Evolutionary conservation across 345 rosid species (phyloP), one percentile per base, ranked within the genome.

Genomic region (Eutrema heterophyllum): DNA sequence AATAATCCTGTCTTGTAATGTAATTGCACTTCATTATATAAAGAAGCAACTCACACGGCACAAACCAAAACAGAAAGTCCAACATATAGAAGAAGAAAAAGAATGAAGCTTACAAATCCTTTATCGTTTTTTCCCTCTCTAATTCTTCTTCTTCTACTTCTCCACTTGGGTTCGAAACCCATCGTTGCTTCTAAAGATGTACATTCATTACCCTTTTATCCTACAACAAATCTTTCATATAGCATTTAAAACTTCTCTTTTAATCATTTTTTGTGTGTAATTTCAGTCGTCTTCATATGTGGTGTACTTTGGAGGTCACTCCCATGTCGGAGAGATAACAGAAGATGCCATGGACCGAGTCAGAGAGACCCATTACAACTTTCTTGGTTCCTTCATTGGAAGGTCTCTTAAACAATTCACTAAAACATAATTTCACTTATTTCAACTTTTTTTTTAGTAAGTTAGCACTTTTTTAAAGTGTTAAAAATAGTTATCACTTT

Each of bases 291-390:
- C 84, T 85, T 72, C 97, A 3, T 90, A 83, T 69, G 83, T 89
- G 32, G 92, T 93, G 24, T 93, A 93, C 87, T 63, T 90, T 68
- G 98, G 98, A 73, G 82, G 76, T n/a, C 93, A 93, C 72, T 80
- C 78, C 9, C 95, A 84, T 61, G 83, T 82, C 24, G 72, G 68
- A 14, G 80, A 78, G 24, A 57, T 77, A 5, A 73, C 88, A 7
- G 35, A 78, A 33, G 82, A 73, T 49, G 79, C 79, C 15, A 67
- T 80, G 21, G 75, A 78, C 30, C 80, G 38, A 5, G 94, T 83
- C 18, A 85, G 68, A 0, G 78, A 84, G 45, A 82, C 90, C 33
- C 97, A 93, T 61, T 70, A 77, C 40, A 70, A 84, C 57, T 83
- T 93, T 73, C 97, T 93, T 15, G 84, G 81, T 40, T 89, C 93